Base-by-base conservation (phyloP, 225 moss, liverwort and hornwort genomes). In the Pseudoscleropodium purum region DNA sequence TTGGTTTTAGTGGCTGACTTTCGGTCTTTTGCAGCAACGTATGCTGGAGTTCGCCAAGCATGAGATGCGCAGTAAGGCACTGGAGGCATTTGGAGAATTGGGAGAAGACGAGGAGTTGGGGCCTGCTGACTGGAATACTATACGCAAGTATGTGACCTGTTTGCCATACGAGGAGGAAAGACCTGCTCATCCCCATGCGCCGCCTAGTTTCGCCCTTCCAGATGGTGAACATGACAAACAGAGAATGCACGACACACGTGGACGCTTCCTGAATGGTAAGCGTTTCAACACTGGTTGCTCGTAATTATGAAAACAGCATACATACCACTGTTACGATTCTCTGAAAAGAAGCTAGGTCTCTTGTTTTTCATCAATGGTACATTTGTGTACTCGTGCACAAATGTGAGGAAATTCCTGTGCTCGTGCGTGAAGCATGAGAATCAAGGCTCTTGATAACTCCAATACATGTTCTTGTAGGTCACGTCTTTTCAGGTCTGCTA, bases 41-140 rank as follows among this genome's bases (percentile, higher is more conserved):
- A 93, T 97, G 79, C 68, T 97, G 84, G 90, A 95, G 83, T 92
- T 94, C 72, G 96, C 92, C 77, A 96, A 95, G 91, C 90, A 94
- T 92, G 97, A 99, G 87, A 97, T 99, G 97, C 94, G 91, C 79
- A 93, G 81, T 84, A 96, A 96, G 87, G 97, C 97, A 68, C 85
- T 96, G 84, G 97, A 97, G 87, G 96, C 97, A 62, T 97, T 96
- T 91, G 95, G 86, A 89, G 99, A 99, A 77, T 89, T 99, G 80
- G 96, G 95, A 83, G 97, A 97, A 87, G 99, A 99, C 90, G 96
- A 97, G 87, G 99, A 99, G 84, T 84, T 99, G 86, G 99, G 99
- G 43, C 99, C 99, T 43, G 95, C 96, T 75, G 97, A 99, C 79
- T 99, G 97, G 97, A 89, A 67, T 36, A 96, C 94, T 29, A 93